These are phyloP conservation scores for Allantophomopsis lycopodina DNA, from an alignment of 2,329 filamentous ascomycete genomes.

Conservation along the genomic window DNA sequence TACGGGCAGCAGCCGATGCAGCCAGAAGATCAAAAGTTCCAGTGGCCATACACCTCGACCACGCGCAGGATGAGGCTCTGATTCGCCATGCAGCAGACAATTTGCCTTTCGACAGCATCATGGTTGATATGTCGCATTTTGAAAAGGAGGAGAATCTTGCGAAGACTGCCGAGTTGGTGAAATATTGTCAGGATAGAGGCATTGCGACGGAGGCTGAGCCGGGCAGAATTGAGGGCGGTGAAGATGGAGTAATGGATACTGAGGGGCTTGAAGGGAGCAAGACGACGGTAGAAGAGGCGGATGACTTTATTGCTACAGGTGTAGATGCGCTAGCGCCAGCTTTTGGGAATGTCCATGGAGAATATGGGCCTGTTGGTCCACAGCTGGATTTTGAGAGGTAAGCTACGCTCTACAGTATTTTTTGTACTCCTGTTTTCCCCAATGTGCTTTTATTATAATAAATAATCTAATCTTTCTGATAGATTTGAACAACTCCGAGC, in stretches of 20 bases:
- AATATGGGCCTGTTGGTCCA: slow-evolving; percentile 30
- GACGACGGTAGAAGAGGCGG: slow-evolving; percentile 47
- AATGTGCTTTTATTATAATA: too few relatives aligned
- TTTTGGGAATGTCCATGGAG: slow-evolving; percentile 56
- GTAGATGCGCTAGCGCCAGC: slow-evolving; percentile 55
- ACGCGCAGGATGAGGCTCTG: slow-evolving; percentile 45
- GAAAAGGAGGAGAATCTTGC: slow-evolving; percentile 57
- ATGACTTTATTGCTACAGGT: slow-evolving; percentile 49
- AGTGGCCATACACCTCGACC: slow-evolving; percentile 51
- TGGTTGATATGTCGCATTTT: slow-evolving; percentile 67
- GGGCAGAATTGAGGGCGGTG: slow-evolving; percentile 57
- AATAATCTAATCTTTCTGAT: background rate
- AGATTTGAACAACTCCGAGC: slow-evolving; percentile 22
- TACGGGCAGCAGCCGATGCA: slow-evolving; percentile 39
- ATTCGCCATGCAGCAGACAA: slow-evolving; percentile 40
- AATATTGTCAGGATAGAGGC: slow-evolving; percentile 47
- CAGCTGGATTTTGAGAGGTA: slow-evolving; percentile 26
- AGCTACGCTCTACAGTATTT: slow-evolving; percentile 13
- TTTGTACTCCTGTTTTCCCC: background rate
- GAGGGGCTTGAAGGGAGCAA: slow-evolving; percentile 45
- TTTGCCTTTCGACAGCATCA: slow-evolving; percentile 54
- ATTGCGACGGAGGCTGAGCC: slow-evolving; percentile 62
- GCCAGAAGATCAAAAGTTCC: slow-evolving; percentile 40
- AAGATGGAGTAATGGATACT: slow-evolving; percentile 61
- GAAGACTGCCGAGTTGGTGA: slow-evolving; percentile 46